Evolutionary conservation across 352 stramenopile genomes (phyloP).

Genomic region (Pythium insidiosum): DNA sequence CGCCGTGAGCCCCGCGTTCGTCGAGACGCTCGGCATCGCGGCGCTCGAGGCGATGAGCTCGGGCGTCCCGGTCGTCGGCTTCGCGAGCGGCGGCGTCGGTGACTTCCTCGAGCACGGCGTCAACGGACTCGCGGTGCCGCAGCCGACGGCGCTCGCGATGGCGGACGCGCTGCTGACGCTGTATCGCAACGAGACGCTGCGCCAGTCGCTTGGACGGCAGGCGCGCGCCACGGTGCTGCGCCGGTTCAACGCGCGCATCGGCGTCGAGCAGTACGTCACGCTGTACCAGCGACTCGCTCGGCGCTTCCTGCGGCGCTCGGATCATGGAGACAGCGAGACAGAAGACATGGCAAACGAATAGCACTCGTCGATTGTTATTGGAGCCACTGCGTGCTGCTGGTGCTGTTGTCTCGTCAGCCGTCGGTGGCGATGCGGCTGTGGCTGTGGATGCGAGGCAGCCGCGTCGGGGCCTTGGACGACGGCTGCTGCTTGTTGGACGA

Average conservation of each 20-base stretch:
- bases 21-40: conserved; percentile 44
- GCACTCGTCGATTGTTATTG: too few species aligned
- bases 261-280: conserved; percentile 21
- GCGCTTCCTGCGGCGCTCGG: too few species aligned
- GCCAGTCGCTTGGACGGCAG: conserved; percentile 18
- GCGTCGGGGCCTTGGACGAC: too few species aligned
- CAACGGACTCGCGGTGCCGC: conserved; percentile 31
- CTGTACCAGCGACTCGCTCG: conserved; percentile 29
- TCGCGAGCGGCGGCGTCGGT: conserved; percentile 26
- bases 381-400: too few species aligned
- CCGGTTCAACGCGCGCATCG: conserved; percentile 19
- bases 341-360: too few species aligned
- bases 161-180: conserved; percentile 21
- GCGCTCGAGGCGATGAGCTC: conserved; percentile 53
- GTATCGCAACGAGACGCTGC: conserved; percentile 10
- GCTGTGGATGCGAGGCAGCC: conserved; percentile 12
- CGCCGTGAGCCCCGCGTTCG: conserved; percentile 31
- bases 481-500: too few species aligned
- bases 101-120: conserved; percentile 36
- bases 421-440: conserved; percentile 17
- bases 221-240: conserved; percentile 26
- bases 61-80: conserved; percentile 38
- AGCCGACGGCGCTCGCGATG: conserved; percentile 22
- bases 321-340: too few species aligned
- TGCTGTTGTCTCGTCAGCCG: conserved; percentile 4